phyloP scores from a whole-genome alignment of 176 grass and related monocot genomes.

The Eragrostis curvula region DNA sequence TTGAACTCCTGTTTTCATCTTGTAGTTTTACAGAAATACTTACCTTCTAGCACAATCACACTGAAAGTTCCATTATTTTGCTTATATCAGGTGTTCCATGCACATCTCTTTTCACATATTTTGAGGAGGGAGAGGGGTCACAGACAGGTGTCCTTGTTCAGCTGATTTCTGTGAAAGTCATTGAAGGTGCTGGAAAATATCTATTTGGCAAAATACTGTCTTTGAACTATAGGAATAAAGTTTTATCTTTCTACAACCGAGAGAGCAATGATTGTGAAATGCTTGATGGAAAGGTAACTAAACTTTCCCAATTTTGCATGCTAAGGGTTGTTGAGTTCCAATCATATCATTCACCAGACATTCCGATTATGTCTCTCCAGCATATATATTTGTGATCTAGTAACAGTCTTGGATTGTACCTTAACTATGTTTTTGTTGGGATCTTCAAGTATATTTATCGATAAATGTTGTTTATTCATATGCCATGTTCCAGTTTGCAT shows the following conservation, averaged over 20 bases:
- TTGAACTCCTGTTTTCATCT: too few species aligned
- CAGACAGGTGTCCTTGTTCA: not conserved
- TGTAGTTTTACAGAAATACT: too few species aligned
- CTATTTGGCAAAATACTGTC: not conserved
- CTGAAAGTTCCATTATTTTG: too few species aligned
- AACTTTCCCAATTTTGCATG: not conserved
- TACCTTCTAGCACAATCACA: too few species aligned
- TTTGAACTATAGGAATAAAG: not conserved
- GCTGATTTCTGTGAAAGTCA: not conserved
- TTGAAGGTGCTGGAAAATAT: not conserved
- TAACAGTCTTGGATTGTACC: not conserved
- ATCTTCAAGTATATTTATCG: too few species aligned
- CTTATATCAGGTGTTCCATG: not conserved
- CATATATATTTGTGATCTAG: not conserved
- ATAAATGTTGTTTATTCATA: too few species aligned
- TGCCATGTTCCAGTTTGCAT: too few species aligned
- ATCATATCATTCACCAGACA: not conserved
- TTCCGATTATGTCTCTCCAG: not conserved
- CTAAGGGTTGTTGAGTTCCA: too few species aligned
- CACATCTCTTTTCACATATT: not conserved
- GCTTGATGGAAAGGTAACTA: not conserved
- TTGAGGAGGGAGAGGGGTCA: not conserved
- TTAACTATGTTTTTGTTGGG: too few species aligned
- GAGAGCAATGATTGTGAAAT: not conserved
- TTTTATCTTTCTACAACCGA: not conserved